phyloP scores from a whole-genome alignment of 2,329 filamentous ascomycete genomes.

The Apiospora phragmitis region DNA sequence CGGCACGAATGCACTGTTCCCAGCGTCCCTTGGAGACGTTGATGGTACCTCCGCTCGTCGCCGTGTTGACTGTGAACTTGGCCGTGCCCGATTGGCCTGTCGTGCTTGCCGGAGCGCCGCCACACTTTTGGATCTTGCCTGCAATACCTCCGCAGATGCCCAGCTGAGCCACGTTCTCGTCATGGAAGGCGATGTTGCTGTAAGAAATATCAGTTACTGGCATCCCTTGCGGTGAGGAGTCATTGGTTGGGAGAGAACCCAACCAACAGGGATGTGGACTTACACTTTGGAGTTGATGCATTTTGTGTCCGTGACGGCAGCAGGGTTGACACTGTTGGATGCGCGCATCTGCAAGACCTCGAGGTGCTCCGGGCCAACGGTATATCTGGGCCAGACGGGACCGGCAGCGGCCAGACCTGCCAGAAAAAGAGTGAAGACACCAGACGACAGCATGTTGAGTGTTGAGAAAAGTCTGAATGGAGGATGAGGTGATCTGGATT shows the following conservation, averaged over 20 bases:
- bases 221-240: background rate
- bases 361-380: constrained; percentile 43
- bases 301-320: constrained; percentile 39
- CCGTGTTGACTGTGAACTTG: constrained; percentile 46
- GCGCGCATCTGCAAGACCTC: constrained; percentile 45
- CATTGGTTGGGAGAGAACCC: background rate
- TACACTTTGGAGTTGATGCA: constrained; percentile 45
- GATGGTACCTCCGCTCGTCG: constrained; percentile 46
- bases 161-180: constrained; percentile 49
- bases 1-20: constrained; percentile 56
- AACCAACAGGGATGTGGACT: constrained; percentile 20
- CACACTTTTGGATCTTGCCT: constrained; percentile 45
- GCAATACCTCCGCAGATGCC: constrained; percentile 54
- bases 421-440: constrained; percentile 33
- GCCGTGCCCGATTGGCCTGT: constrained; percentile 47
- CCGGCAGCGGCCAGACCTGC: constrained; percentile 33
- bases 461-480: background rate
- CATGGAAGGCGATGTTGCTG: constrained; percentile 48
- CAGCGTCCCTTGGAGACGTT: constrained; percentile 53
- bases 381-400: constrained; percentile 37
- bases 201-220: background rate
- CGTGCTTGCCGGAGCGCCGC: constrained; percentile 44
- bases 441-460: constrained; percentile 34
- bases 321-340: constrained; percentile 38
- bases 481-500: constrained; percentile 18